Conservation (phyloP, 148 eudicot species). For the Rhododendron mucronatum region DNA sequence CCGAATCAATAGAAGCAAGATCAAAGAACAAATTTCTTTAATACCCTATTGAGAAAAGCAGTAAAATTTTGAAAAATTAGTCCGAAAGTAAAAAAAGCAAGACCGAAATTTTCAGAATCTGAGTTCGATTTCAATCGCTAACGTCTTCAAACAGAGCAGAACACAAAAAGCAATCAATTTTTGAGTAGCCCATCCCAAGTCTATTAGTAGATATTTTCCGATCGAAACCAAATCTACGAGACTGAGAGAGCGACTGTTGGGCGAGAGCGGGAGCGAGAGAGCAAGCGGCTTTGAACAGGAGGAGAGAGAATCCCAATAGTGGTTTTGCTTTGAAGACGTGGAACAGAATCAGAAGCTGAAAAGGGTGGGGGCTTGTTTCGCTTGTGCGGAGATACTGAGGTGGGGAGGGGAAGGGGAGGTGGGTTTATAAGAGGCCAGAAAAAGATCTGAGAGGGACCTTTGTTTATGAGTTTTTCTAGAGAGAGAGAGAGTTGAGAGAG, state of each 20-base stretch:
- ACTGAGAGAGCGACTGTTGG: not conserved
- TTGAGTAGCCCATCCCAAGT: slow-evolving; percentile 1
- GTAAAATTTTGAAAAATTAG: slow-evolving; percentile 5
- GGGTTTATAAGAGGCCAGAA: slow-evolving; percentile 37
- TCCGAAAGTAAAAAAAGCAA: not conserved
- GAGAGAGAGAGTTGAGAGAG: not conserved
- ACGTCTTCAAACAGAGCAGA: not conserved
- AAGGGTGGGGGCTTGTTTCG: slow-evolving; percentile 9
- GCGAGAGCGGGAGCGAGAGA: slow-evolving; percentile 1
- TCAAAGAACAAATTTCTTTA: not conserved
- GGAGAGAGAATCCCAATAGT: slow-evolving; percentile 6
- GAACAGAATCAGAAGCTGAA: slow-evolving; percentile 8
- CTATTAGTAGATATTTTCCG: too few species aligned
- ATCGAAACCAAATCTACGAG: not conserved
- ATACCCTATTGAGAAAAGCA: slow-evolving; percentile 2
- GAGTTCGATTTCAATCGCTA: not conserved
- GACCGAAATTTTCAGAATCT: not conserved
- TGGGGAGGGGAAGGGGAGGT: slow-evolving; percentile 7
- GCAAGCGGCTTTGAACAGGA: slow-evolving; percentile 30
- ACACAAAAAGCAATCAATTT: not conserved
- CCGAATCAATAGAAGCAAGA: not conserved
- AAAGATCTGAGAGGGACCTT: slow-evolving; percentile 21
- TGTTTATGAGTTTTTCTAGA: not conserved
- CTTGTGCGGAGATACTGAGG: slow-evolving; percentile 1
- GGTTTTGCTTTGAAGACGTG: not conserved